Evolutionary conservation across 2,329 filamentous ascomycete genomes (phyloP).

Genomic region (Talaromyces islandicus): DNA sequence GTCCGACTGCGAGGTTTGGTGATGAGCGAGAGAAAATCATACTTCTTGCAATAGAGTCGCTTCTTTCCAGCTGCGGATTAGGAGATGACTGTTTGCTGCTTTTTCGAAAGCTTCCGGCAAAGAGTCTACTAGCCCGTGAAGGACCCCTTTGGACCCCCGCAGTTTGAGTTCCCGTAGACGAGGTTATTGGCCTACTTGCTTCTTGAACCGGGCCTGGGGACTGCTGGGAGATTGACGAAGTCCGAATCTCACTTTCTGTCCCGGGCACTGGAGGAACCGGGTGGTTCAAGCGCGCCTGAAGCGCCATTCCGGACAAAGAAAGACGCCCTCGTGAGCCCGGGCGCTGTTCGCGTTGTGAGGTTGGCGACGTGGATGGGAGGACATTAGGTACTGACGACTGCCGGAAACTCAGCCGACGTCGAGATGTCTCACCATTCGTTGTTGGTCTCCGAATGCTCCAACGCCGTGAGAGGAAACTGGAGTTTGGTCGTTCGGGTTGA

Average conservation of each 20-base stretch:
- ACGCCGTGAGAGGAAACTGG: conserved; percentile 4
- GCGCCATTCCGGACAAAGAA: not conserved
- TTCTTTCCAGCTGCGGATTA: not conserved
- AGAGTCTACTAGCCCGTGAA: conserved; percentile 2
- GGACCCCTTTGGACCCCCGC: not conserved
- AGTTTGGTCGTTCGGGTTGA: not conserved
- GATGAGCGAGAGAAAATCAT: conserved; percentile 9
- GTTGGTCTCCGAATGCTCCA: conserved; percentile 10
- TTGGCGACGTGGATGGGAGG: conserved; percentile 1
- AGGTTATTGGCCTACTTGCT: not conserved
- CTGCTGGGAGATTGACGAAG: not conserved
- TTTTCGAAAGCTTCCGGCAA: conserved; percentile 7
- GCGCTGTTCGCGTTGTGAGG: not conserved
- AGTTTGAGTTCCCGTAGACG: not conserved
- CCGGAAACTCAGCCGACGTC: conserved; percentile 1
- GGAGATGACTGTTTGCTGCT: not conserved
- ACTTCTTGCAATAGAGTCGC: conserved; percentile 4
- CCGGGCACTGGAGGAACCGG: not conserved
- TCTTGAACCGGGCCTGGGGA: not conserved
- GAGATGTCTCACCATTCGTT: not conserved
- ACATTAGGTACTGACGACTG: not conserved
- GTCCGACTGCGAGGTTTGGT: conserved; percentile 5
- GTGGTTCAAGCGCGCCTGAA: not conserved
- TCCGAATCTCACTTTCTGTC: not conserved
- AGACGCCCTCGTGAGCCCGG: not conserved